Percentiles rank a stretch among this genome's conserved stretches.
Conservation (phyloP, 331 rosid species). For the Ulmus americana region DNA sequence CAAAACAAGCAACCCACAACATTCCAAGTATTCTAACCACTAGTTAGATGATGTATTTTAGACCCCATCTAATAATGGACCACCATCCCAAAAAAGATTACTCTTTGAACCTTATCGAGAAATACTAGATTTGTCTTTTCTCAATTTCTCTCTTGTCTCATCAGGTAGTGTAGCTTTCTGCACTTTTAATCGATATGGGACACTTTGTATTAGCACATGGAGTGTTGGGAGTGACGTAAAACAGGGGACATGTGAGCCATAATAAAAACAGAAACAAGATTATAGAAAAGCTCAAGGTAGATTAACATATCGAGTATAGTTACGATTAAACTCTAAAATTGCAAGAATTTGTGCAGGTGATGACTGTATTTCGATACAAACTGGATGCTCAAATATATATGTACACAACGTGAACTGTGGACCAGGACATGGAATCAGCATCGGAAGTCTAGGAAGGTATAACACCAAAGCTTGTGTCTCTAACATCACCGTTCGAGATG, state of each 20-base stretch:
- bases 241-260: not conserved
- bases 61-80: constrained; percentile 27
- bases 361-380: constrained; percentile 69
- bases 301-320: not conserved
- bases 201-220: not conserved
- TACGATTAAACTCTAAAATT: constrained; percentile 2
- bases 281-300: not conserved
- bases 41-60: constrained; percentile 23
- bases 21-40: constrained; percentile 26
- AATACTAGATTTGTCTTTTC: constrained; percentile 17
- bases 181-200: not conserved
- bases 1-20: constrained; percentile 24
- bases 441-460: constrained; percentile 75
- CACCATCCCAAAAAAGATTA: constrained; percentile 28
- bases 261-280: no score
- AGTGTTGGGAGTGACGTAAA: not conserved
- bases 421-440: constrained; percentile 95
- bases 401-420: constrained; percentile 68
- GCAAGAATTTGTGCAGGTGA: constrained; percentile 40
- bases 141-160: constrained; percentile 24
- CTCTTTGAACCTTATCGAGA: constrained; percentile 19
- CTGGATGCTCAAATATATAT: constrained; percentile 63
- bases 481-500: constrained; percentile 46
- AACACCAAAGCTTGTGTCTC: constrained; percentile 60
- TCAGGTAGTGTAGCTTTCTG: constrained; percentile 11